Percentiles rank a stretch among this genome's conserved stretches.
phyloP scores from a whole-genome alignment of 768 basidiomycete species.

The Leccinellum luteum region DNA sequence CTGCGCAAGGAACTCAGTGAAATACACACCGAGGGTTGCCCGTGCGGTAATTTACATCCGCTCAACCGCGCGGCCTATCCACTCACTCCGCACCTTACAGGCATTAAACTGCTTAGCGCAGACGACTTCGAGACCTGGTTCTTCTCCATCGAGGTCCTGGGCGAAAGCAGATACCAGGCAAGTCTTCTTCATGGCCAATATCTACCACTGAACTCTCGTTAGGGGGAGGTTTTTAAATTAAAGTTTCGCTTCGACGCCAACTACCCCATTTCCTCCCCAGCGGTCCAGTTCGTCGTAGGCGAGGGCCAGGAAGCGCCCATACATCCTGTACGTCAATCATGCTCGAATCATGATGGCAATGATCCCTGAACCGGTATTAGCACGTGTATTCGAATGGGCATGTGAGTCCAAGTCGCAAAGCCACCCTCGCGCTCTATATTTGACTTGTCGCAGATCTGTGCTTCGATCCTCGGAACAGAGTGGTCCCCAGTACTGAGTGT shows the following conservation, averaged over 20 bases:
- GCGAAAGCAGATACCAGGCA: constrained; percentile 77
- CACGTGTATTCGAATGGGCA: constrained; percentile 89
- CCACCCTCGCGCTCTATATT: constrained; percentile 11
- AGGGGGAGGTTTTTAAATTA: constrained; percentile 77
- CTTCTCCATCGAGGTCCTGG: constrained; percentile 80
- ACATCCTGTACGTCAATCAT: constrained; percentile 61
- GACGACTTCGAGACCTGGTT: constrained; percentile 79
- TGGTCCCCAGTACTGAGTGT: constrained; percentile 91
- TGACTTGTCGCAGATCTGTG: constrained; percentile 65
- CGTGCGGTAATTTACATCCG: constrained; percentile 46
- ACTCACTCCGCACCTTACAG: constrained; percentile 34
- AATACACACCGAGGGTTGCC: constrained; percentile 63
- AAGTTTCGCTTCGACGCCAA: constrained; percentile 79
- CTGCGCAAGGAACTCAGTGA: constrained; percentile 71
- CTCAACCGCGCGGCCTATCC: background rate
- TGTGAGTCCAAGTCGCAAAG: constrained; percentile 40
- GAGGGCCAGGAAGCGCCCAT: constrained; percentile 64
- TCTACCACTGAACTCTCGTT: constrained; percentile 1
- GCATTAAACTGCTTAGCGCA: constrained; percentile 69
- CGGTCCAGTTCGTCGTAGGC: constrained; percentile 79
- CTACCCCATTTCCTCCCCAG: constrained; percentile 86
- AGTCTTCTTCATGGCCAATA: constrained; percentile 4
- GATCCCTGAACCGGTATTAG: constrained; percentile 35
- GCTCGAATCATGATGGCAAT: background rate
- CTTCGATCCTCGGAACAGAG: constrained; percentile 84